Evolutionary conservation across 192 early-diverging fungal genomes (phyloP).

Genomic region (Coemansia sp.): DNA sequence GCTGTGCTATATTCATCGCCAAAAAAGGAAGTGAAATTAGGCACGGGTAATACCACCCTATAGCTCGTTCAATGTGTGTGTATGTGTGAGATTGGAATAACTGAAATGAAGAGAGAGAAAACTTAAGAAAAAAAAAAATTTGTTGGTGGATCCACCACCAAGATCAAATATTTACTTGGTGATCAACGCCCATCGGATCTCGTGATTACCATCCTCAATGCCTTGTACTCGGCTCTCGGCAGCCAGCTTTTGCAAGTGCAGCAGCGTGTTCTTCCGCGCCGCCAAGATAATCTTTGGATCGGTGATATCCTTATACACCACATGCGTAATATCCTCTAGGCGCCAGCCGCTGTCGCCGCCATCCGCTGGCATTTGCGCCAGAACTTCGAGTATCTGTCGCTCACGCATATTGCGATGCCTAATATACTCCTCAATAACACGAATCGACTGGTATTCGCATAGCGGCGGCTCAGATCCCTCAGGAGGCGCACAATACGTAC

Average conservation of each 20-base stretch:
- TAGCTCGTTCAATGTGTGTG: background rate
- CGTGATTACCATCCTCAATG: background rate
- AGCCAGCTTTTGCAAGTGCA: slow-evolving; percentile 41
- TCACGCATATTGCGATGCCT: slow-evolving; percentile 78
- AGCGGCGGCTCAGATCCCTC: background rate
- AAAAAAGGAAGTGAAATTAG: background rate
- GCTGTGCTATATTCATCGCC: slow-evolving; percentile 83
- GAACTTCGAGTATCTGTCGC: slow-evolving; percentile 64
- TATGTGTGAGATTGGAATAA: background rate
- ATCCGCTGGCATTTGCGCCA: slow-evolving; percentile 17
- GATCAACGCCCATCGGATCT: slow-evolving; percentile 24
- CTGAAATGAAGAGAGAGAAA: background rate
- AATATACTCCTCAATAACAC: slow-evolving; percentile 76
- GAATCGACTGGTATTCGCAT: slow-evolving; percentile 53
- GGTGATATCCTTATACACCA: slow-evolving; percentile 31
- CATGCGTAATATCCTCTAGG: slow-evolving; percentile 30
- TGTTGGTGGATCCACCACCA: background rate
- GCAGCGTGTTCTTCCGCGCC: slow-evolving; percentile 33
- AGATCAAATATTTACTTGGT: slow-evolving; percentile 15
- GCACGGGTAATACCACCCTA: too few relatives aligned
- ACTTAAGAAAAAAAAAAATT: slow-evolving; percentile 14
- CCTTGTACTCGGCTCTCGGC: slow-evolving; percentile 13
- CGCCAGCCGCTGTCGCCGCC: slow-evolving; percentile 19
- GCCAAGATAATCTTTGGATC: slow-evolving; percentile 37
- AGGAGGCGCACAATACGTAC: background rate